Evolutionary conservation across 768 basidiomycete species (phyloP).

Genomic region (Paxillus ammoniavirescens): DNA sequence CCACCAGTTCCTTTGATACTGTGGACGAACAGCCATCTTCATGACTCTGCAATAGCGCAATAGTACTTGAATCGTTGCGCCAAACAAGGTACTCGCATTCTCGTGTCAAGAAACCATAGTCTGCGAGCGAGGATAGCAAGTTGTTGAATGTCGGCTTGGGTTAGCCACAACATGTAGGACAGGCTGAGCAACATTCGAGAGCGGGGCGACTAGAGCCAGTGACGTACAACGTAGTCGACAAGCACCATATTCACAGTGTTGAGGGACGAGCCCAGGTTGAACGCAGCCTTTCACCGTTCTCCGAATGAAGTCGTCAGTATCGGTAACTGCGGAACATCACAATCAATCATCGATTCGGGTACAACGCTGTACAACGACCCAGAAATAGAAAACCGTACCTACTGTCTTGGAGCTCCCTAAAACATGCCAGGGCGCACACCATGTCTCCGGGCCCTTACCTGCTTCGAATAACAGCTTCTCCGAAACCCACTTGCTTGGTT

Average conservation of each 20-base stretch:
- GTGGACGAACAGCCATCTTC: slow-evolving; percentile 43
- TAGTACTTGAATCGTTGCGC: slow-evolving; percentile 88
- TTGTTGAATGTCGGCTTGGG: slow-evolving; percentile 90
- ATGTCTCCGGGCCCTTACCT: slow-evolving; percentile 77
- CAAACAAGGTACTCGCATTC: slow-evolving; percentile 89
- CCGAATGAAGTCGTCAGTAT: slow-evolving; percentile 99
- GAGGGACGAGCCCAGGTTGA: slow-evolving; percentile 91
- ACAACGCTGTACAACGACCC: too few species aligned
- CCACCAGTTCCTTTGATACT: slow-evolving; percentile 76
- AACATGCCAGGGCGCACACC: slow-evolving; percentile 95
- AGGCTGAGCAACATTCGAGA: slow-evolving; percentile 44
- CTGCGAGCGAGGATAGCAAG: slow-evolving; percentile 69
- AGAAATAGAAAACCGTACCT: slow-evolving; percentile 46
- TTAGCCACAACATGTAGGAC: slow-evolving; percentile 85
- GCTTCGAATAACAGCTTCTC: slow-evolving; percentile 94
- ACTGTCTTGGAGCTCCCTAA: slow-evolving; percentile 89
- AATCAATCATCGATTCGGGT: not conserved
- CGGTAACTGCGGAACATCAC: slow-evolving; percentile 64
- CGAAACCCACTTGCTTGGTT: slow-evolving; percentile 98
- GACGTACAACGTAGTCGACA: slow-evolving; percentile 91
- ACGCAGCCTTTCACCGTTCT: slow-evolving; percentile 97
- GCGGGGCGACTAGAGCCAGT: slow-evolving; percentile 65
- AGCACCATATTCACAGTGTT: slow-evolving; percentile 99
- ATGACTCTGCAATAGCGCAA: slow-evolving; percentile 51
- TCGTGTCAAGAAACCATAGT: slow-evolving; percentile 78